phyloP scores from a whole-genome alignment of 352 stramenopile genomes.

The Paralagenidium karlingii region DNA sequence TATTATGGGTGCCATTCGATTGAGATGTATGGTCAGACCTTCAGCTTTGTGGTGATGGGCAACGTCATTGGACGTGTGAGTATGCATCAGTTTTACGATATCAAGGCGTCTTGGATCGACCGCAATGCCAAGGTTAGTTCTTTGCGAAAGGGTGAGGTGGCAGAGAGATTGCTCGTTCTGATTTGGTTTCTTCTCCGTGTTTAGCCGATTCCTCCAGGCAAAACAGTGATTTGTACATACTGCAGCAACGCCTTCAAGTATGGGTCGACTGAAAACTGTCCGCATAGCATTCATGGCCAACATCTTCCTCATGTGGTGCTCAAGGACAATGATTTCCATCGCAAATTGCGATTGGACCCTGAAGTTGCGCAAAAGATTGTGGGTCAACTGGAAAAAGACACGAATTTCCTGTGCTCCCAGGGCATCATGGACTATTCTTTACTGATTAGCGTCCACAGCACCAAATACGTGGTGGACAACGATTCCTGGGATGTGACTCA shows the following conservation, averaged over 20 bases:
- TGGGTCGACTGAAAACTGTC: conserved; percentile 40
- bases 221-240: conserved; percentile 76
- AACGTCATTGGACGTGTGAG: conserved; percentile 75
- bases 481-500: conserved; percentile 16
- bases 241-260: conserved; percentile 73
- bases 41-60: conserved; percentile 87
- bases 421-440: conserved; percentile 87
- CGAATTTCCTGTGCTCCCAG: conserved; percentile 53
- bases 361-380: conserved; percentile 50
- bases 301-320: conserved; percentile 69
- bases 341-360: conserved; percentile 58
- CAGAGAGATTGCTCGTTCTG: not conserved
- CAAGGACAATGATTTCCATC: conserved; percentile 82
- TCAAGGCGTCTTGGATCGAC: conserved; percentile 85
- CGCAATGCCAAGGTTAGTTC: conserved; percentile 54
- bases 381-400: conserved; percentile 52
- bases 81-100: conserved; percentile 85
- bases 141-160: not conserved
- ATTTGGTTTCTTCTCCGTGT: not conserved
- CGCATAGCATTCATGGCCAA: conserved; percentile 67
- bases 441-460: conserved; percentile 74
- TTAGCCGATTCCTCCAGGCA: conserved; percentile 60
- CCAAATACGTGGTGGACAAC: conserved; percentile 75
- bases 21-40: conserved; percentile 79
- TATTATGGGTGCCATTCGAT: conserved; percentile 86